Evolutionary conservation across 805 yeast genomes (phyloP).

Genomic region (Yarrowia osloensis): DNA sequence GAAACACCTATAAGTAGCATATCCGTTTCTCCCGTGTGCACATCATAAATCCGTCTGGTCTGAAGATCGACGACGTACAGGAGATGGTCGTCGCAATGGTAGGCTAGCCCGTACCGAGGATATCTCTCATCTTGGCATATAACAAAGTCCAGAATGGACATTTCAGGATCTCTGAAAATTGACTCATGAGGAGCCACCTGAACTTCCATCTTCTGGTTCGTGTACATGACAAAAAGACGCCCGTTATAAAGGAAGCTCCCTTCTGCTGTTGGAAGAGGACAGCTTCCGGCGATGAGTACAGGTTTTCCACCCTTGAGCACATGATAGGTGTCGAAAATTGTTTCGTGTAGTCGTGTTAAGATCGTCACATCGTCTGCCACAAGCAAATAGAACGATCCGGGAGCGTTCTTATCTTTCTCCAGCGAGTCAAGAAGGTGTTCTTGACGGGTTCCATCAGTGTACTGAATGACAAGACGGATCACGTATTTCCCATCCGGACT

Average conservation of each 20-base stretch:
- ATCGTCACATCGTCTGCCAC: background rate
- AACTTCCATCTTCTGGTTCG: background rate
- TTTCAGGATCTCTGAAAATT: too few relatives aligned
- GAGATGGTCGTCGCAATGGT: background rate
- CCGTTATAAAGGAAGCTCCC: background rate
- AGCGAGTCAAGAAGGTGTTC: background rate
- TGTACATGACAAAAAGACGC: background rate
- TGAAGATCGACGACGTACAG: background rate
- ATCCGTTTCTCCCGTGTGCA: background rate
- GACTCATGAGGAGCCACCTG: background rate
- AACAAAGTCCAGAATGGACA: too few relatives aligned
- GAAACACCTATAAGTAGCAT: background rate
- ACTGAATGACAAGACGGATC: background rate
- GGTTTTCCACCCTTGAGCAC: background rate
- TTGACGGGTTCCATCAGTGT: background rate
- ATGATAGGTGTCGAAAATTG: background rate
- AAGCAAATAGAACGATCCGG: background rate
- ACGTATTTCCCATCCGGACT: too few relatives aligned
- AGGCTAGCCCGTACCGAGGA: background rate
- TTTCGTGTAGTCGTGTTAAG: background rate
- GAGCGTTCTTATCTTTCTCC: background rate
- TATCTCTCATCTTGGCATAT: background rate
- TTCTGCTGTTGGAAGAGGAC: background rate
- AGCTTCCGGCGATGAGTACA: background rate
- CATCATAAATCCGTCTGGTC: background rate